A percentile compares a stretch with the other conserved stretches of the same genome.
phyloP scores from a whole-genome alignment of 2,329 filamentous ascomycete species.

The Elsinoe necatrix region DNA sequence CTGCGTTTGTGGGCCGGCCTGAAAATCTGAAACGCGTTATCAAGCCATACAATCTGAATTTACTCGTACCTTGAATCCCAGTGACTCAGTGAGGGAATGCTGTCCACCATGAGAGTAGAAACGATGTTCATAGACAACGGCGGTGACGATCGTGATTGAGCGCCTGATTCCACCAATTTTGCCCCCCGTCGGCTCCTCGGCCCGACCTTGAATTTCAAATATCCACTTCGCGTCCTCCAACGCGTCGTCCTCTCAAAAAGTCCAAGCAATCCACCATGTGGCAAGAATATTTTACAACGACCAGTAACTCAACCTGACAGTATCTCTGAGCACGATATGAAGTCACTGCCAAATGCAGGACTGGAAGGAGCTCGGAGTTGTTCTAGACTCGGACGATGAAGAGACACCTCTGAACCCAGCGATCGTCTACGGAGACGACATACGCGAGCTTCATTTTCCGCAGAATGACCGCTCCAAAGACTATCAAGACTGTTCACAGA shows the following conservation, averaged over 20 bases:
- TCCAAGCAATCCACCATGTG: not conserved
- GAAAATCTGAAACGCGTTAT: constrained; percentile 7
- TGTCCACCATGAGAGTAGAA: too few species aligned
- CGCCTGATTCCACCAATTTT: not conserved
- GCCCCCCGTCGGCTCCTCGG: not conserved
- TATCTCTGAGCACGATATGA: constrained; percentile 19
- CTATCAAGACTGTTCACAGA: not conserved
- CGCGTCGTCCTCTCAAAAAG: not conserved
- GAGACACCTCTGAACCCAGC: constrained; percentile 23
- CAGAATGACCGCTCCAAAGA: not conserved
- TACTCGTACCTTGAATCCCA: too few species aligned
- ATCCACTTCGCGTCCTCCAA: not conserved
- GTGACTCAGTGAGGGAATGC: too few species aligned
- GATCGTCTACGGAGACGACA: not conserved
- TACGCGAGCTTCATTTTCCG: not conserved
- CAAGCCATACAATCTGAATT: not conserved
- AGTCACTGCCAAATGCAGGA: constrained; percentile 35
- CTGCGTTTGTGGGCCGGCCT: constrained; percentile 5
- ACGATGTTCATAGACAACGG: too few species aligned
- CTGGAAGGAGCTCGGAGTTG: constrained; percentile 43
- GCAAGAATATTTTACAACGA: too few species aligned
- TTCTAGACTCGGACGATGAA: constrained; percentile 45
- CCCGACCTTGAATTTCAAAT: not conserved
- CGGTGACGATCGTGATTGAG: not conserved
- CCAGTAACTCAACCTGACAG: not conserved